A percentile compares a stretch with the other conserved stretches of the same genome.
These are phyloP conservation scores for Sordariomycetes sp. DNA, from an alignment of 2,329 filamentous ascomycete species.

Conservation along the genomic window DNA sequence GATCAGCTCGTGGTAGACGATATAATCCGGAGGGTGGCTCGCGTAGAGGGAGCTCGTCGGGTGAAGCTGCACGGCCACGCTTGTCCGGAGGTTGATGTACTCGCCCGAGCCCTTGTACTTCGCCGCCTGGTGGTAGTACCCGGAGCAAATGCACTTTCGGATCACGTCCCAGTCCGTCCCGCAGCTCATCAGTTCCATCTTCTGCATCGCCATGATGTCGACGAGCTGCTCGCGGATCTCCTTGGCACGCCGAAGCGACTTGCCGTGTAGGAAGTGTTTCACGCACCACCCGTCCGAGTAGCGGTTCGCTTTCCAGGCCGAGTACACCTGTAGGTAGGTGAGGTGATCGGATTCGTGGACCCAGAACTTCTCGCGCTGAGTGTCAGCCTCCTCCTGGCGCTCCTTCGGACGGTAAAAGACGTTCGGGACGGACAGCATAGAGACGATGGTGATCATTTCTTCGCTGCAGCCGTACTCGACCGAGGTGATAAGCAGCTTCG, in stretches of 20 bases:
- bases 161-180: constrained; percentile 97
- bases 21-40: constrained; percentile 90
- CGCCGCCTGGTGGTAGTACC: constrained; percentile 96
- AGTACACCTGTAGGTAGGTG: constrained; percentile 90
- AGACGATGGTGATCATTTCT: constrained; percentile 96
- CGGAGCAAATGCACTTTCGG: constrained; percentile 91
- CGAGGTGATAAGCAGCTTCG: constrained; percentile 87
- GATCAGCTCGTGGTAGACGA: constrained; percentile 96
- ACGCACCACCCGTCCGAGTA: constrained; percentile 86
- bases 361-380: constrained; percentile 94
- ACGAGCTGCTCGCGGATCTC: constrained; percentile 89
- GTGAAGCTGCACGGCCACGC: constrained; percentile 87
- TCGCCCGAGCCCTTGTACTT: constrained; percentile 94
- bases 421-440: constrained; percentile 92
- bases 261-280: constrained; percentile 90
- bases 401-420: constrained; percentile 98
- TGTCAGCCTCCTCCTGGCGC: constrained; percentile 90
- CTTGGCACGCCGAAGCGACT: constrained; percentile 79
- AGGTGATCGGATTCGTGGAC: constrained; percentile 96
- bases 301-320: constrained; percentile 87
- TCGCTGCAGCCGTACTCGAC: constrained; percentile 87
- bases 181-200: constrained; percentile 78
- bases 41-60: constrained; percentile 91
- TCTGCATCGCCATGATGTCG: constrained; percentile 87
- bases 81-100: constrained; percentile 92